Evolutionary conservation across 2,329 filamentous ascomycete species (phyloP).

Genomic region (Dactylellina leptospora): DNA sequence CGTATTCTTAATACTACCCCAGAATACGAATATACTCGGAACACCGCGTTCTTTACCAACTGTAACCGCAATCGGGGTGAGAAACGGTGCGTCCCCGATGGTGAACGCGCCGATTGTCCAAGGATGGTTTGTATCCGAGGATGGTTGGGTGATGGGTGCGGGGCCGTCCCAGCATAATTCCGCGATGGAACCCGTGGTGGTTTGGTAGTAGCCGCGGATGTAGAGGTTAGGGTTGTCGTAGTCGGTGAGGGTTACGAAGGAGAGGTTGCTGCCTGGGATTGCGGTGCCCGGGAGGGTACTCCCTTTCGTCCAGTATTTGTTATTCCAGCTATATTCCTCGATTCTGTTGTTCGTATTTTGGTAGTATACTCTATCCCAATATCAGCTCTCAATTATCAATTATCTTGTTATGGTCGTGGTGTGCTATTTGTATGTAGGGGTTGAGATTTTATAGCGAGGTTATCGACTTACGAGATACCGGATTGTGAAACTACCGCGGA

Average conservation of each 20-base stretch:
- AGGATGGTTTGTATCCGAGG: no score
- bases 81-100: conserved; percentile 5
- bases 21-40: conserved; percentile 33
- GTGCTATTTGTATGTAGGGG: no score
- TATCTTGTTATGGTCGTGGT: no score
- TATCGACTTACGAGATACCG: neutral
- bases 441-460: neutral
- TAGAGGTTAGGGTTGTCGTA: conserved; percentile 17
- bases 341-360: conserved; percentile 24
- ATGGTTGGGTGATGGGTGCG: no score
- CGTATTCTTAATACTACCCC: conserved; percentile 16
- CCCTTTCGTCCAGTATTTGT: conserved; percentile 19
- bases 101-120: conserved; percentile 11
- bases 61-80: conserved; percentile 30
- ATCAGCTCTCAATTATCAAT: neutral
- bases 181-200: conserved; percentile 18
- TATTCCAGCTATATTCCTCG: conserved; percentile 18
- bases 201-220: conserved; percentile 46
- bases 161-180: conserved; percentile 19
- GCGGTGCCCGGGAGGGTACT: conserved; percentile 27
- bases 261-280: conserved; percentile 16
- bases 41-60: conserved; percentile 7
- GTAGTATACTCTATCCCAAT: conserved; percentile 17
- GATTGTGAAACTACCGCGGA: conserved; percentile 11
- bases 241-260: conserved; percentile 20